Base-by-base conservation (phyloP, 352 stramenopile species). In the Phytophthora syringae region DNA sequence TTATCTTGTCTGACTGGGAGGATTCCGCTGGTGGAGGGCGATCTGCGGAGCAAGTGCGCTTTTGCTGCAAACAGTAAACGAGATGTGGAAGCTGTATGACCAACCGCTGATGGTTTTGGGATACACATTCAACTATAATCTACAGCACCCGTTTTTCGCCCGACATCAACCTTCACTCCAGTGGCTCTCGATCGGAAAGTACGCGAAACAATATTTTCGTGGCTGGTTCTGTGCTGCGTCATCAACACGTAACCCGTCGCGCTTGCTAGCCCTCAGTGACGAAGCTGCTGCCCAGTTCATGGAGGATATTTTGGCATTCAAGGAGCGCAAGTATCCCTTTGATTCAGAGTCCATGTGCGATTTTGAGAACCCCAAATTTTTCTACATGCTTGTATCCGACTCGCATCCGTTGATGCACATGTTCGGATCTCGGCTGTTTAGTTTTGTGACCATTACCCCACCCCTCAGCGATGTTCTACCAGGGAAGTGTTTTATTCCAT, bases 71-170 rank as follows among this genome's bases (percentile, higher is more conserved):
- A 82, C 74, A 24, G 70, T 93, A 9, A 80, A 88, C 72, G 79
- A 76, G 32, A 84, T 87, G 53, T 93, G 84, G 84, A 86, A 84
- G 52, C 61, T 93, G 28, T 93, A 90, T 49, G 84, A 93, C 45
- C 81, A 90, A 37, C 80, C 80, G 25, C 62, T 93, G 3, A 82
- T 92, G 76, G 70, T 90, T 12, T 49, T 93, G 52, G 74, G 75
- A 54, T 93, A 90, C 64, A 87, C 77, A 13, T 75, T 93, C 50
- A 83, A 93, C 60, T 93, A 92, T 62, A 89, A 87, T 57, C 74
- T 93, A 18, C 60, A 82, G 24, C 61, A 82, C 1, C 68, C 74
- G 34, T 69, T 83, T 32, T 42, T 92, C 28, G 74, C 78, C 16
- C 62, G 74, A 3, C 79, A 80, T 28, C 72, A 90, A 15, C 65